A percentile compares a stretch with the other conserved stretches of the same genome.
Evolutionary conservation across 2,329 filamentous ascomycete genomes (phyloP).

Genomic region (Aspergillus sp.): DNA sequence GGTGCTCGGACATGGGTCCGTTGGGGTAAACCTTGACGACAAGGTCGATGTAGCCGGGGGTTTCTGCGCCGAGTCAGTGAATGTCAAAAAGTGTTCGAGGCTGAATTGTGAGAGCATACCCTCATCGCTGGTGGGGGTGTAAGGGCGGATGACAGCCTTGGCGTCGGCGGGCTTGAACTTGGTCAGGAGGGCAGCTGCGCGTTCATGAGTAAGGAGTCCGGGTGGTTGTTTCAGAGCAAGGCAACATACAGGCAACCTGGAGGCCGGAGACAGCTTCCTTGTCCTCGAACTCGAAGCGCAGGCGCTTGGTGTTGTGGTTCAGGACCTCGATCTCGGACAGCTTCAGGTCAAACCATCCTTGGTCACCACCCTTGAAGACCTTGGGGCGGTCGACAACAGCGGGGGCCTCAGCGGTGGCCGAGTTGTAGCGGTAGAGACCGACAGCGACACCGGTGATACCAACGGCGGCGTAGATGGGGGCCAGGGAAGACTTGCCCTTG

Average conservation of each 20-base stretch:
- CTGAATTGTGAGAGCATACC: slow-evolving; percentile 48
- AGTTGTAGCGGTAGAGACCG: slow-evolving; percentile 57
- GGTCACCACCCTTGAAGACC: slow-evolving; percentile 79
- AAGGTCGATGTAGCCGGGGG: slow-evolving; percentile 80
- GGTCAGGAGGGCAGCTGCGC: slow-evolving; percentile 74
- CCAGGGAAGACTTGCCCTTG: slow-evolving; percentile 57
- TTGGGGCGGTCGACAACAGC: slow-evolving; percentile 44
- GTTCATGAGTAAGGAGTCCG: slow-evolving; percentile 8
- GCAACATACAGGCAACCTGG: slow-evolving; percentile 66
- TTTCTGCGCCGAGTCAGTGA: slow-evolving; percentile 52
- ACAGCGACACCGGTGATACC: slow-evolving; percentile 51
- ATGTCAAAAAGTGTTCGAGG: not conserved
- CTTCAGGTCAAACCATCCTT: slow-evolving; percentile 82
- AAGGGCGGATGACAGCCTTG: slow-evolving; percentile 87
- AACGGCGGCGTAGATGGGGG: slow-evolving; percentile 56
- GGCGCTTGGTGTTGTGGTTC: slow-evolving; percentile 93
- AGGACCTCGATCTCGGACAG: slow-evolving; percentile 75
- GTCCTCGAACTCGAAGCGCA: slow-evolving; percentile 85
- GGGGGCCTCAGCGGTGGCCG: slow-evolving; percentile 27
- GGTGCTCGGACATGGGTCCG: slow-evolving; percentile 87
- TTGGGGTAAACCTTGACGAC: slow-evolving; percentile 88
- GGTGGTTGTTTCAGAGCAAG: not conserved
- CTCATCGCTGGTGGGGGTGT: slow-evolving; percentile 89
- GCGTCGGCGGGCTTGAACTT: slow-evolving; percentile 84
- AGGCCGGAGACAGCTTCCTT: slow-evolving; percentile 82